Evolutionary conservation across 2,329 filamentous ascomycete species (phyloP).

Genomic region (Cytospora paraplurivora): DNA sequence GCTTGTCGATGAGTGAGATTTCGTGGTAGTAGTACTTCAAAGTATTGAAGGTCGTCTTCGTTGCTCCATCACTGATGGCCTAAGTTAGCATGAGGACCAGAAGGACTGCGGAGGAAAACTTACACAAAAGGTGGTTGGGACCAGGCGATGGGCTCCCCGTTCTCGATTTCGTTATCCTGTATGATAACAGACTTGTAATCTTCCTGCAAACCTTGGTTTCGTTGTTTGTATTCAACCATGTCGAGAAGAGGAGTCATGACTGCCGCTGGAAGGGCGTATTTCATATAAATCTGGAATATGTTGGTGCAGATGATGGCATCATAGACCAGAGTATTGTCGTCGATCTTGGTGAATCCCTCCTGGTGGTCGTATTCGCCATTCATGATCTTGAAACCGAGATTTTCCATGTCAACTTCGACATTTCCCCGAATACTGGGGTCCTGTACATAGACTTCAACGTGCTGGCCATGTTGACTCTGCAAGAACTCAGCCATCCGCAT

Average conservation of each 20-base stretch:
- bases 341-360: background rate
- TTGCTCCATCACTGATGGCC: background rate
- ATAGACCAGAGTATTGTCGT: background rate
- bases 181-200: background rate
- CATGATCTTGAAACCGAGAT: background rate
- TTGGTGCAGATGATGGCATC: background rate
- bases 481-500: background rate
- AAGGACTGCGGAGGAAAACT: background rate
- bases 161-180: background rate
- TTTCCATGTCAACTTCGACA: background rate
- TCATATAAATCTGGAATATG: background rate
- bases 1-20: background rate
- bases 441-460: background rate
- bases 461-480: background rate
- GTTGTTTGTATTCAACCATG: background rate
- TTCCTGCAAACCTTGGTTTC: background rate
- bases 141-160: background rate
- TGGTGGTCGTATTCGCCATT: background rate
- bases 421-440: background rate
- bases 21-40: background rate
- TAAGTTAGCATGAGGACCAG: background rate
- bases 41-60: background rate
- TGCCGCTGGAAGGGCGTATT: background rate
- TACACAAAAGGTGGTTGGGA: background rate
- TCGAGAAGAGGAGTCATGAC: background rate